phyloP scores from a whole-genome alignment of 805 yeast genomes.

The Hanseniaspora lachancei region DNA sequence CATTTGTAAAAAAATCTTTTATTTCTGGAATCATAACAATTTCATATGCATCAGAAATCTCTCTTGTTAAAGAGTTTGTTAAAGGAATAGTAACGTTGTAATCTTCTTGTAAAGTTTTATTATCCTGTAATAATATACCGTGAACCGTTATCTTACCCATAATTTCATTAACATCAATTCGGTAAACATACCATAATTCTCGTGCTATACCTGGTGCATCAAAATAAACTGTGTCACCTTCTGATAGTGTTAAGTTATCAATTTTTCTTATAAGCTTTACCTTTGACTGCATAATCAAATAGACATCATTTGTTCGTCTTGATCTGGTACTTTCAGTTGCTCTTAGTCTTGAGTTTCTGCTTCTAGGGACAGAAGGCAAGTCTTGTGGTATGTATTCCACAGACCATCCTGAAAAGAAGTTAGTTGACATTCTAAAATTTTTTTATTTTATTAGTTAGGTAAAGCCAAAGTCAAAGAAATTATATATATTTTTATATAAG shows the following conservation, averaged over 20 bases:
- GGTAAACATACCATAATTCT: constrained; percentile 1
- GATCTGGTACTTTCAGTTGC: neutral
- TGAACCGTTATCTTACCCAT: neutral
- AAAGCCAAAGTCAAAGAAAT: no score
- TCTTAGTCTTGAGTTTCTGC: neutral
- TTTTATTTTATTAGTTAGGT: no score
- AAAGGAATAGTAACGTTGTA: neutral
- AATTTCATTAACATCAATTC: neutral
- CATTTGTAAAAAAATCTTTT: neutral
- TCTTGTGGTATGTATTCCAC: neutral
- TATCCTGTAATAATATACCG: neutral
- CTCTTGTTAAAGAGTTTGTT: neutral
- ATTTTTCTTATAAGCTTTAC: neutral
- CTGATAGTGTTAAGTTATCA: neutral
- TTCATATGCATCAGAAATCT: neutral
- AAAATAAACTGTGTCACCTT: neutral
- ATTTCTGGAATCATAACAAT: constrained; percentile 7
- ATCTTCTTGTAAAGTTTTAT: neutral
- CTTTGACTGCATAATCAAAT: neutral
- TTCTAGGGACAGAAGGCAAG: neutral
- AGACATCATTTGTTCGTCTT: neutral
- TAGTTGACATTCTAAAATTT: neutral
- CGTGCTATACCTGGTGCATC: neutral
- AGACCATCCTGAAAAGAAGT: neutral
- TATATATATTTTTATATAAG: no score